Base-by-base conservation (phyloP, 2,329 filamentous ascomycete species). In the Didymella pinodella region DNA sequence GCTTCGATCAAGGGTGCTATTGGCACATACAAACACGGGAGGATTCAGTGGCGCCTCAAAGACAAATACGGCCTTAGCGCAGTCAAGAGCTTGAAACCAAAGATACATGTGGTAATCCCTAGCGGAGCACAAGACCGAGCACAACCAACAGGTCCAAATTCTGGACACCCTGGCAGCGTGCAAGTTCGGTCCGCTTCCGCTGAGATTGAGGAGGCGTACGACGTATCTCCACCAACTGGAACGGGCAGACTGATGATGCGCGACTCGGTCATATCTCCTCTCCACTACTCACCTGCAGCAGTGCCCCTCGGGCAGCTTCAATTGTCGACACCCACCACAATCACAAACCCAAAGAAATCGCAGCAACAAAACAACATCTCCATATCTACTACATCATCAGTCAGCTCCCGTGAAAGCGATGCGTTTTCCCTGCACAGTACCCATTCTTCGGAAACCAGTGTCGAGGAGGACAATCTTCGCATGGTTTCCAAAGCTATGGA, bases 1-100 rank as follows among this genome's bases (percentile, higher is more conserved):
- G 54, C 65, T 31, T 67, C 69, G 18, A 56, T 70, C n/a, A 69
- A 65, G 32, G 62, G 65, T 36, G 76, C 67, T n/a, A 78, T 82
- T 59, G 80, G 80, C 6, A 70, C 78, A 4, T 83, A 80, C 75
- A 78, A 76, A 49, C 70, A 82, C 64, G 81, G 80, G 5, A 74
- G 75, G 34, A 75, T 78, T 28, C 72, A 79, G 49, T 82, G 80
- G 79, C 76, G 70, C 32, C 54, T 65, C 28, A 66, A 62, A 48
- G 59, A 68, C 47, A 62, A 60, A 22, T 61, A 61, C 45, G 58
- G 44, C 16, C 56, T 57, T 34, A 54, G 56, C 44, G 43, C 62
- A 45, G 55, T 65, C 32, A 71, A 59, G 53, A 63, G 44, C 48
- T 65, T 66, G 28, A 72, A 66, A 54, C 73, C 73, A 18, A 69